phyloP scores from a whole-genome alignment of 2,329 filamentous ascomycete genomes.

The Epicoccum sorghinum region DNA sequence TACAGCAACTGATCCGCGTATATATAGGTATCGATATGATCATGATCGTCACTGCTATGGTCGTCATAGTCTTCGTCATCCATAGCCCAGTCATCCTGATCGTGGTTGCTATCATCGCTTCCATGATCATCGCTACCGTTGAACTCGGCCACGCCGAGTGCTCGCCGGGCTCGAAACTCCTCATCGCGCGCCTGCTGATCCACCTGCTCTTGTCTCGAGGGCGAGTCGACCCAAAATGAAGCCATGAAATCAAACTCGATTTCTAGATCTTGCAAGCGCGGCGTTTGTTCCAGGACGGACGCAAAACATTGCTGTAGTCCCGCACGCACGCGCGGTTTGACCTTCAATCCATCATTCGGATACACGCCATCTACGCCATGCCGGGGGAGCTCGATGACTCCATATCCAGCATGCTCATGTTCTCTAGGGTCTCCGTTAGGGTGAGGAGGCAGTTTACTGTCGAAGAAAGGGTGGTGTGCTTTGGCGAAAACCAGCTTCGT shows the following conservation, averaged over 20 bases:
- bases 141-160: too few species aligned
- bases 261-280: not conserved
- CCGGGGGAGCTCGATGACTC: slow-evolving; percentile 1
- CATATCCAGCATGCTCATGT: not conserved
- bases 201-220: not conserved
- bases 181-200: not conserved
- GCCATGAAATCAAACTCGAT: not conserved
- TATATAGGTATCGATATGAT: not conserved
- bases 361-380: not conserved
- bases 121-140: too few species aligned
- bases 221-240: not conserved
- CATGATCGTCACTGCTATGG: not conserved
- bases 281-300: not conserved
- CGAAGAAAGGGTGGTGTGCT: not conserved
- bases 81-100: too few species aligned
- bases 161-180: too few species aligned
- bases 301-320: not conserved
- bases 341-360: not conserved
- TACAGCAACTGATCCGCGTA: not conserved
- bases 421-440: too few species aligned
- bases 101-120: too few species aligned
- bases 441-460: not conserved
- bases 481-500: not conserved
- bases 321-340: not conserved
- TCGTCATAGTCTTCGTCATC: slow-evolving; percentile 1